Conservation (phyloP, 805 yeast genomes). For the Cephaloascus albidus region DNA sequence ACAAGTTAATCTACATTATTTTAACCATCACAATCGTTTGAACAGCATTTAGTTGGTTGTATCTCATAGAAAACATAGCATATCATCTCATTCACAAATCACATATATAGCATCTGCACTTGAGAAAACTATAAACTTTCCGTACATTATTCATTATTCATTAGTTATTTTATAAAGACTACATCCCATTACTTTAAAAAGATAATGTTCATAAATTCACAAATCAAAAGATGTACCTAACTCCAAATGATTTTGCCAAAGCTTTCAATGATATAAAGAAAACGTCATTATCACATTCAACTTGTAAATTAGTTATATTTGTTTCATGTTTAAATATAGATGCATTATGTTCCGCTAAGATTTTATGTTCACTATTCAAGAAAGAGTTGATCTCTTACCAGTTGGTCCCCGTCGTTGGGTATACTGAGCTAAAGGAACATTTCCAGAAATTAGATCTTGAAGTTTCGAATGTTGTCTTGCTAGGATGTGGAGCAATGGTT, state of each 20-base stretch:
- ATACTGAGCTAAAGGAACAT: conserved; percentile 61
- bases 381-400: conserved; percentile 82
- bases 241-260: conserved; percentile 55
- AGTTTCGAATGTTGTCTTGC: conserved; percentile 62
- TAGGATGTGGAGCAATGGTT: conserved; percentile 93
- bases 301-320: conserved; percentile 79
- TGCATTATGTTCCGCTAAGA: conserved; percentile 82
- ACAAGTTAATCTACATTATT: too few relatives aligned
- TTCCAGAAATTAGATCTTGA: conserved; percentile 61
- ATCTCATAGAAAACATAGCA: too few relatives aligned
- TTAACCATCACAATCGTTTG: too few relatives aligned
- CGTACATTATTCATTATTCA: too few relatives aligned
- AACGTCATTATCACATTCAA: conserved; percentile 82
- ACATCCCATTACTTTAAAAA: too few relatives aligned
- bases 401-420: conserved; percentile 88
- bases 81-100: too few relatives aligned
- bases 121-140: too few relatives aligned
- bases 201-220: too few relatives aligned
- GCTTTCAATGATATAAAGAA: conserved; percentile 61
- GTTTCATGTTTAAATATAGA: conserved; percentile 89
- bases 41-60: too few relatives aligned
- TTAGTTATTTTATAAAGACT: too few relatives aligned
- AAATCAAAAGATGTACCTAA: conserved; percentile 86
- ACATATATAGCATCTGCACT: too few relatives aligned
- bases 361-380: conserved; percentile 61